Evolutionary conservation across 2,329 filamentous ascomycete genomes (phyloP), one percentile per base, ranked within the genome.

Genomic region (Fusarium lyarnte): DNA sequence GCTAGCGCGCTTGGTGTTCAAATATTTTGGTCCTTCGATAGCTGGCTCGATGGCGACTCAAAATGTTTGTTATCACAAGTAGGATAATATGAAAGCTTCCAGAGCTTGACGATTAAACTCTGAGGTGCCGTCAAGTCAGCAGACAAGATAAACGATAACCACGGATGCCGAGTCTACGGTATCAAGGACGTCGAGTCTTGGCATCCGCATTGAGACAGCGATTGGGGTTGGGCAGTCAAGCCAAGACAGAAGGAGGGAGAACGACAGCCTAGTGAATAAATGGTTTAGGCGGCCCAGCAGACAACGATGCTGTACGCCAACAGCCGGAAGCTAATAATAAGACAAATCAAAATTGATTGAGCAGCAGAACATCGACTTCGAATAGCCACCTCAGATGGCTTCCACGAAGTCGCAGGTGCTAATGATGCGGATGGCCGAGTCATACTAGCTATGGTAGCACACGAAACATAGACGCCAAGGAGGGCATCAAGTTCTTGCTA

Each of bases 1-100:
- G 67, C 65, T 75, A 76, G 74, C 64, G 70, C 39, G 33, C 64
- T 75, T 62, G 66, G 35, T 27, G 23, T 60, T 61, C 46, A 42
- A 58, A 36, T 29, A 19, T 39, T 51, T 69, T 69, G 58, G 41
- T 27, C 45, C 41, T 47, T 49, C n/a, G 36, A 39, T 35, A 63
- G 45, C 45, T 43, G 64, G 25, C 43, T 35, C 39, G n/a, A 53
- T 36, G 25, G 31, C 38, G 33, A 39, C 23, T 39, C 17, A 27
- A 35, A 45, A 45, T 36, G 45, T 29, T 25, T n/a, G 17, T 23
- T 23, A 53, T 42, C 21, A 39, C 19, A n/a, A 63, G 41, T 21
- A 43, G 25, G 43, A 27, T 42, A 42, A 13, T 36, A 17, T 23
- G 33, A 59, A 35, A 45, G 29, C 21, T 23, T 46, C 19, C 16